Percentiles rank a stretch among this genome's conserved stretches.
These are phyloP conservation scores for Dactylorhiza incarnata DNA, from an alignment of 106 monocot genomes.

Conservation along the genomic window DNA sequence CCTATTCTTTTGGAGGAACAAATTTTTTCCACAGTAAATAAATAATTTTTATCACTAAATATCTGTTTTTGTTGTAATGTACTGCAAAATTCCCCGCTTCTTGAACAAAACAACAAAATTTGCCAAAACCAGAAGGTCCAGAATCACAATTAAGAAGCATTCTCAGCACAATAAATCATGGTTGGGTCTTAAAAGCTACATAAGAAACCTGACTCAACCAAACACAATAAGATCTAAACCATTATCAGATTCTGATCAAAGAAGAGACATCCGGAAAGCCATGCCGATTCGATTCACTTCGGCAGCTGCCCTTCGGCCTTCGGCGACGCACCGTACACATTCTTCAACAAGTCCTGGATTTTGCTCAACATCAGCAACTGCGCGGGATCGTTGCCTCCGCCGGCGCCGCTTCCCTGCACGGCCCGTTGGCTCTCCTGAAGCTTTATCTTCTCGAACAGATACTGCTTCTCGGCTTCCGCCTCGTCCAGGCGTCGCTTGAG, in stretches of 20 bases:
- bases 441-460: conserved; percentile 83
- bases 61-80: neutral
- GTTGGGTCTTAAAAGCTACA: neutral
- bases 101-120: neutral
- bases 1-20: too few relatives aligned
- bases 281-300: conserved; percentile 12
- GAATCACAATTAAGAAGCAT: neutral
- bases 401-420: conserved; percentile 15
- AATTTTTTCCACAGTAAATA: too few relatives aligned
- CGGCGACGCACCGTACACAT: conserved; percentile 43
- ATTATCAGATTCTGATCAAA: neutral
- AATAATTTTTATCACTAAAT: too few relatives aligned
- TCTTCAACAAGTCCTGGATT: conserved; percentile 88
- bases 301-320: conserved; percentile 54
- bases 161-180: neutral
- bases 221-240: neutral
- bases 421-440: conserved; percentile 75
- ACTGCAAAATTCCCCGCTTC: neutral
- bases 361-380: conserved; percentile 63
- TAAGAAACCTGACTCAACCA: neutral
- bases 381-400: conserved; percentile 25
- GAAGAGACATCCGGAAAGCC: neutral
- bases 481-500: conserved; percentile 86
- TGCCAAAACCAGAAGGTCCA: neutral
- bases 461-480: conserved; percentile 92